These are phyloP conservation scores for Mrakia gelida DNA, from an alignment of 768 basidiomycete species.

Conservation along the genomic window DNA sequence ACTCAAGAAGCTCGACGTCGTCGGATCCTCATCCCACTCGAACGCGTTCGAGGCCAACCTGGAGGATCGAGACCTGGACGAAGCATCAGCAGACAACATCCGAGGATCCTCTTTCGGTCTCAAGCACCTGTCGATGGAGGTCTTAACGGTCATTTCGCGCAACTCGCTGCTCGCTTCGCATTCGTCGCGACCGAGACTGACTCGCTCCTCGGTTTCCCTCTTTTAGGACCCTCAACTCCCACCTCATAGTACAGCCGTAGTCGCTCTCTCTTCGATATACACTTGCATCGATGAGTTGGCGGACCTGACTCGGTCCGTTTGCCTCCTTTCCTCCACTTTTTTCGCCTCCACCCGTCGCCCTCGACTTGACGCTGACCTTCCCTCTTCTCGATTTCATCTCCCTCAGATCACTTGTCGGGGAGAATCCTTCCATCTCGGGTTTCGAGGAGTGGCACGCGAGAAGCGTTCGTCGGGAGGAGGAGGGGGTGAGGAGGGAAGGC, in stretches of 20 bases:
- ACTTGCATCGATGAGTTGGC: slow-evolving; percentile 1
- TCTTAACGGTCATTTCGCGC: slow-evolving; percentile 3
- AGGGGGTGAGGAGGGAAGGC: not conserved
- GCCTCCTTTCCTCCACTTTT: not conserved
- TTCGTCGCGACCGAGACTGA: not conserved
- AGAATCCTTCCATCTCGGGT: not conserved
- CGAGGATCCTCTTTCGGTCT: not conserved
- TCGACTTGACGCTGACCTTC: not conserved
- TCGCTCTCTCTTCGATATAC: slow-evolving; percentile 7
- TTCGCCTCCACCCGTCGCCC: too few species aligned
- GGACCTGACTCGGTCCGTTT: slow-evolving; percentile 4
- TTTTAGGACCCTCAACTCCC: slow-evolving; percentile 20
- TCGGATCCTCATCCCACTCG: not conserved
- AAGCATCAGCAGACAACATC: not conserved
- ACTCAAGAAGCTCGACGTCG: not conserved
- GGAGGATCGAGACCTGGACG: not conserved
- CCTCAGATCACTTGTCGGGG: not conserved
- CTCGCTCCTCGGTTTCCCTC: not conserved
- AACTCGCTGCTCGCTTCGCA: too few species aligned
- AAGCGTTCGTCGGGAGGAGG: slow-evolving; percentile 3
- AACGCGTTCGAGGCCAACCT: not conserved
- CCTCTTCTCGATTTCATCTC: not conserved
- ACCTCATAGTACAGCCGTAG: slow-evolving; percentile 12
- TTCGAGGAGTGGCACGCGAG: slow-evolving; percentile 5
- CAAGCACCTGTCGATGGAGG: not conserved